Evolutionary conservation across 176 grass and related monocot genomes (phyloP).

Genomic region (Oryza australiensis): DNA sequence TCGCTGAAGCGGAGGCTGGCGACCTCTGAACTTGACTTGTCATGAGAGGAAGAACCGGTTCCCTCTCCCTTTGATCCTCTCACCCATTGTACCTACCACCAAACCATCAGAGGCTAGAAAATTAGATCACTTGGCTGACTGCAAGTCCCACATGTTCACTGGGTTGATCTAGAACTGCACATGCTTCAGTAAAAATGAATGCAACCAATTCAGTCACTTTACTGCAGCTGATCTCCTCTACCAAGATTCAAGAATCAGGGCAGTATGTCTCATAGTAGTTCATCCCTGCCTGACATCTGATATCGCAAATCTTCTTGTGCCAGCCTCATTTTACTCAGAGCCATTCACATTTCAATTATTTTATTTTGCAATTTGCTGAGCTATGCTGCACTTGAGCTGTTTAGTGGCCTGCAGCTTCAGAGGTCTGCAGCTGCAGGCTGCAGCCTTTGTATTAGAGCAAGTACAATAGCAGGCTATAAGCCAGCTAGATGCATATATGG

Average conservation of each 20-base stretch:
- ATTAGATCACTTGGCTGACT: background rate
- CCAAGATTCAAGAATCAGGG: background rate
- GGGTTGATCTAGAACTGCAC: background rate
- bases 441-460: too few species aligned
- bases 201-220: background rate
- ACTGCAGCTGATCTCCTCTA: background rate
- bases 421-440: too few species aligned
- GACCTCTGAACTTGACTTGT: conserved; percentile 43
- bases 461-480: too few species aligned
- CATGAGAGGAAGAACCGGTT: conserved; percentile 36
- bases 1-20: conserved; percentile 72
- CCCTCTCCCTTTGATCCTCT: background rate
- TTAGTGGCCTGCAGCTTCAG: too few species aligned
- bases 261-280: background rate
- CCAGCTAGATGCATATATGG: too few species aligned
- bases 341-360: too few species aligned
- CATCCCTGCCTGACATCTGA: too few species aligned
- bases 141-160: background rate
- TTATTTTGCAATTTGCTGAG: too few species aligned
- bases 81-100: background rate
- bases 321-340: too few species aligned
- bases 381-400: too few species aligned
- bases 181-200: background rate
- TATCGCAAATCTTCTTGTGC: too few species aligned
- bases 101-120: background rate